These are phyloP conservation scores for Limnanthes douglasii DNA, from an alignment of 345 rosid species.

Conservation along the genomic window DNA sequence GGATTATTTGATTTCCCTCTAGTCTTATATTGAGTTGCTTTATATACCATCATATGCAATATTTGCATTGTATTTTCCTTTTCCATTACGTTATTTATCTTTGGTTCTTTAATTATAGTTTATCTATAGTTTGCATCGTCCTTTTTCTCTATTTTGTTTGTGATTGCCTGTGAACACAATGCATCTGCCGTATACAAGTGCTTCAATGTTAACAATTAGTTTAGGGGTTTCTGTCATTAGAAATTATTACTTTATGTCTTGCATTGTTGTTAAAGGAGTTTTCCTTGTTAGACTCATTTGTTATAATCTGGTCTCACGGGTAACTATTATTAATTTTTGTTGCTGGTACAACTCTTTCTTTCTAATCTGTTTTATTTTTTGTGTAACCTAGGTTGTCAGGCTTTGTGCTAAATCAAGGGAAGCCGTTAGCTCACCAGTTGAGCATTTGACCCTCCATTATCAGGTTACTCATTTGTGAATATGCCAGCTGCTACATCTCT, in stretches of 20 bases:
- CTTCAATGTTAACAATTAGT: no score
- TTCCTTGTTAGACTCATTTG: no score
- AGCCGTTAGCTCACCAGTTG: slow-evolving; percentile 98
- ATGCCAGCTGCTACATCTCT: background rate
- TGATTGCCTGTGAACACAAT: no score
- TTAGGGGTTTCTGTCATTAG: no score
- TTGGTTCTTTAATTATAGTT: no score
- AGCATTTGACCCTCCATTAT: slow-evolving; percentile 98
- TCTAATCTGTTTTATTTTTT: slow-evolving; percentile 3
- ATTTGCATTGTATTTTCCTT: no score
- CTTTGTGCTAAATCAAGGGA: slow-evolving; percentile 99
- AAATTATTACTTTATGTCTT: no score
- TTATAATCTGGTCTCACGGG: background rate
- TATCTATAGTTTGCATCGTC: background rate
- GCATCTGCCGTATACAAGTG: no score
- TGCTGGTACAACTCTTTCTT: background rate
- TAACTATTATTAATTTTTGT: slow-evolving; percentile 2
- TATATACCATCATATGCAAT: no score
- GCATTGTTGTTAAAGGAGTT: slow-evolving; percentile 4
- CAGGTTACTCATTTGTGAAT: slow-evolving; percentile 45
- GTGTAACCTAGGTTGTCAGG: slow-evolving; percentile 66
- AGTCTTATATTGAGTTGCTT: no score
- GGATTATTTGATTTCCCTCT: no score
- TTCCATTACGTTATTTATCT: no score
- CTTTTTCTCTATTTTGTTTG: slow-evolving; percentile 3